These are phyloP conservation scores for Ustilago bromivora DNA, from an alignment of 1,284 basidiomycete genomes.

Conservation along the genomic window DNA sequence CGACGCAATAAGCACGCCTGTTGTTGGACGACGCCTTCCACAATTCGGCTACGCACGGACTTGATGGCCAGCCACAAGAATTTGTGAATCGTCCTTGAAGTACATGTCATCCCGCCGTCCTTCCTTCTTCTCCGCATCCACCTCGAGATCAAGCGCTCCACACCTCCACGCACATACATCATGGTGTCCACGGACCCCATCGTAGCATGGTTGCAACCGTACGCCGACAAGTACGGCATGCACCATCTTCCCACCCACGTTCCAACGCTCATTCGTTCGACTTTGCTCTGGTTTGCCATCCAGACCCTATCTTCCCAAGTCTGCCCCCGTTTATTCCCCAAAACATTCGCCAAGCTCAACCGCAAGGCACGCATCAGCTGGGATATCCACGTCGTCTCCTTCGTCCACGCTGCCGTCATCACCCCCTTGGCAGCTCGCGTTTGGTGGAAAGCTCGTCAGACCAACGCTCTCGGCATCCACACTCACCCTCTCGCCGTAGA, in stretches of 20 bases:
- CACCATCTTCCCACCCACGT: slow-evolving; percentile 60
- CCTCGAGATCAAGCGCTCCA: not conserved
- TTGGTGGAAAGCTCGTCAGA: slow-evolving; percentile 55
- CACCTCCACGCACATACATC: not conserved
- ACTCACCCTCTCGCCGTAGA: slow-evolving; percentile 45
- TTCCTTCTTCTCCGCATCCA: not conserved
- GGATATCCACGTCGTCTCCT: slow-evolving; percentile 70
- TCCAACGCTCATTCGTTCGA: slow-evolving; percentile 61
- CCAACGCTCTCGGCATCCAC: slow-evolving; percentile 40
- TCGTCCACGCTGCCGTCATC: slow-evolving; percentile 60
- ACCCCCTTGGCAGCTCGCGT: slow-evolving; percentile 54
- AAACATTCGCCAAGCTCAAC: slow-evolving; percentile 61
- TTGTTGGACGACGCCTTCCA: not conserved
- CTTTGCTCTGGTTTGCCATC: slow-evolving; percentile 63
- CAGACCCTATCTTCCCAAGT: slow-evolving; percentile 64
- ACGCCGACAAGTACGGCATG: slow-evolving; percentile 54
- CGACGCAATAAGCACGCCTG: not conserved
- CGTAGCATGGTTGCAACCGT: slow-evolving; percentile 54
- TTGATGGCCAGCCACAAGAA: not conserved
- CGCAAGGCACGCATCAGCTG: slow-evolving; percentile 64
- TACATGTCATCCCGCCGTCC: not conserved
- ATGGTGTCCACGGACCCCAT: slow-evolving; percentile 14
- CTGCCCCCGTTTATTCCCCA: slow-evolving; percentile 64
- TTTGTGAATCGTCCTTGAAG: not conserved
- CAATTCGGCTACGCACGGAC: slow-evolving; percentile 1